These are phyloP conservation scores for Calendula officinalis DNA, from an alignment of 129 eudicot species.

Conservation along the genomic window DNA sequence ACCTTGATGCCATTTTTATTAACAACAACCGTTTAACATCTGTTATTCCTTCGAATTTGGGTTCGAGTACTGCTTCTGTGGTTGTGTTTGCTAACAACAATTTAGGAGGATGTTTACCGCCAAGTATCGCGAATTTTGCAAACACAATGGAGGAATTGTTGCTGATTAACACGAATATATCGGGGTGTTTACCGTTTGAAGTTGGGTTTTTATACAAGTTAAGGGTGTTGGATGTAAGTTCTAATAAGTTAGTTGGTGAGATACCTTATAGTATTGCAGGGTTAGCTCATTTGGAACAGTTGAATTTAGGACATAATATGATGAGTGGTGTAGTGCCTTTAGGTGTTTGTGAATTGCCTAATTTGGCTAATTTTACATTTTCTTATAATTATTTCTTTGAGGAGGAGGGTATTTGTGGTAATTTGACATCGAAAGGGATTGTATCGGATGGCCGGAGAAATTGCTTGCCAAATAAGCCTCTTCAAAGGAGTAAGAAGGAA, in stretches of 20 bases:
- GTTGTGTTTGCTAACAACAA: slow-evolving; percentile 77
- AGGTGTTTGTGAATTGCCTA: slow-evolving; percentile 67
- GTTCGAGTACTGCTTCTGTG: slow-evolving; percentile 52
- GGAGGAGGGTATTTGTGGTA: slow-evolving; percentile 63
- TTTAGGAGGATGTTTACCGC: slow-evolving; percentile 64
- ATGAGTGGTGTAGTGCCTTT: slow-evolving; percentile 54
- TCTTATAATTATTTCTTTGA: slow-evolving; percentile 68
- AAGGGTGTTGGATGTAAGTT: slow-evolving; percentile 66
- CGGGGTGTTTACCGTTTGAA: slow-evolving; percentile 70
- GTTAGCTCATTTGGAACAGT: slow-evolving; percentile 58
- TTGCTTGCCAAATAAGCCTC: slow-evolving; percentile 57
- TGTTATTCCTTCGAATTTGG: slow-evolving; percentile 56
- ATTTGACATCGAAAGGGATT: slow-evolving; percentile 52
- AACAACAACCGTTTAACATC: slow-evolving; percentile 60
- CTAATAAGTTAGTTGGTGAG: slow-evolving; percentile 56
- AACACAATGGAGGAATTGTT: slow-evolving; percentile 64
- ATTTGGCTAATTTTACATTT: slow-evolving; percentile 51
- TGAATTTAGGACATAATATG: slow-evolving; percentile 72
- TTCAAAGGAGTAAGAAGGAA: slow-evolving; percentile 75
- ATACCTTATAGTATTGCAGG: slow-evolving; percentile 71
- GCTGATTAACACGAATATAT: slow-evolving; percentile 56
- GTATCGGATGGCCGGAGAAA: slow-evolving; percentile 62
- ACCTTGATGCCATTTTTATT: slow-evolving; percentile 63
- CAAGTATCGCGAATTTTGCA: slow-evolving; percentile 54
- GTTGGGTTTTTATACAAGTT: slow-evolving; percentile 64